Conservation (phyloP, 192 early-diverging fungal species). For the Dissophora globulifera region DNA sequence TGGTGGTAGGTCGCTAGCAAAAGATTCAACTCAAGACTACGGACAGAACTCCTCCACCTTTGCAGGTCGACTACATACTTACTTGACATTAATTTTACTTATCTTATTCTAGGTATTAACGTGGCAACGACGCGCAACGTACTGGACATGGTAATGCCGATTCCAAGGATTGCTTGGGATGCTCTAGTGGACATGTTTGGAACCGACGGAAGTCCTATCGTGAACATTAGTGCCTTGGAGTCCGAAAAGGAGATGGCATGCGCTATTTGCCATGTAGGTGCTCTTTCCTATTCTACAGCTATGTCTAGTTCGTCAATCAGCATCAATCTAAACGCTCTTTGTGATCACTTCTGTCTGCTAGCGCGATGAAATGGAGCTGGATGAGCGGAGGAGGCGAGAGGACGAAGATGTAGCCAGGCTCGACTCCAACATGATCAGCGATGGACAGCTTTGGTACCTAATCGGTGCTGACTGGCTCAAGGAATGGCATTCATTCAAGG, state of each 20-base stretch:
- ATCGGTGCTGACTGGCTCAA: constrained; percentile 53
- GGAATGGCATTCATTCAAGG: constrained; percentile 56
- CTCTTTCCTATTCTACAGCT: too few species aligned
- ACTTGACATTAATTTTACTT: neutral
- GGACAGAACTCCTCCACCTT: too few species aligned
- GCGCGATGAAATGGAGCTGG: constrained; percentile 41
- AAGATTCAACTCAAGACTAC: too few species aligned
- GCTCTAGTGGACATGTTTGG: constrained; percentile 49
- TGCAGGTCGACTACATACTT: neutral
- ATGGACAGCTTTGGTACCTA: constrained; percentile 56
- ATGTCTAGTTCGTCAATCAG: too few species aligned
- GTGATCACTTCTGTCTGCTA: constrained; percentile 21
- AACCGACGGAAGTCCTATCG: constrained; percentile 51
- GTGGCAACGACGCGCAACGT: constrained; percentile 30
- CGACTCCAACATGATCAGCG: constrained; percentile 44
- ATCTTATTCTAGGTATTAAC: constrained; percentile 37
- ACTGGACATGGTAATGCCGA: constrained; percentile 47
- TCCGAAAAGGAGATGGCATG: constrained; percentile 46
- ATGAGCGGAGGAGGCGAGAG: constrained; percentile 49
- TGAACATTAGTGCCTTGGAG: constrained; percentile 27
- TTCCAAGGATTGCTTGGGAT: constrained; percentile 51
- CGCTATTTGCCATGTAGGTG: constrained; percentile 37
- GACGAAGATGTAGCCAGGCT: constrained; percentile 35
- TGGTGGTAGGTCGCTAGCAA: constrained; percentile 50
- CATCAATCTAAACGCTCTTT: too few species aligned